These are phyloP conservation scores for Xylariaceae sp. DNA, from an alignment of 2,329 filamentous ascomycete species.

Conservation along the genomic window DNA sequence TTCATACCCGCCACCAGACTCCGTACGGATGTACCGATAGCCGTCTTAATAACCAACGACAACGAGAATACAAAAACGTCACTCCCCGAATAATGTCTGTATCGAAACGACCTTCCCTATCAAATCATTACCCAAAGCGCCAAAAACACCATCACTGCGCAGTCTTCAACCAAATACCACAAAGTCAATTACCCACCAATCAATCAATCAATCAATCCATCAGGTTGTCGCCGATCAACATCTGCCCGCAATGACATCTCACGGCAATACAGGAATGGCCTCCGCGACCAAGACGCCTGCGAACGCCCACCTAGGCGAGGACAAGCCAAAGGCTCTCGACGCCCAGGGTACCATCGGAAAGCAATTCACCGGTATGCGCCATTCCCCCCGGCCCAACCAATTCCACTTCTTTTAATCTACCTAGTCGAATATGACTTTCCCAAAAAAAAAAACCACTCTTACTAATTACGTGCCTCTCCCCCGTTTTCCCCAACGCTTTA, in stretches of 20 bases:
- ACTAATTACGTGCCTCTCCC: too few relatives aligned
- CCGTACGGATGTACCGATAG: neutral
- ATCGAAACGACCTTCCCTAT: neutral
- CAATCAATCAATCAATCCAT: too few relatives aligned
- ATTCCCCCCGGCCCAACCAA: too few relatives aligned
- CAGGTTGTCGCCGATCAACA: neutral
- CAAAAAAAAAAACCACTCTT: too few relatives aligned
- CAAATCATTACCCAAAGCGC: too few relatives aligned
- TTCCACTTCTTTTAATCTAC: too few relatives aligned
- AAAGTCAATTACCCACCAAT: too few relatives aligned
- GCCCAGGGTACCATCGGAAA: conserved; percentile 47
- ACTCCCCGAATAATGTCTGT: neutral
- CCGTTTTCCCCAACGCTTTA: conserved; percentile 13
- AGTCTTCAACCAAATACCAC: too few relatives aligned
- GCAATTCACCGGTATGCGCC: conserved; percentile 45
- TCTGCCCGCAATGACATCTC: conserved; percentile 25
- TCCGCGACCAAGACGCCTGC: conserved; percentile 29
- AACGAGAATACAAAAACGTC: neutral
- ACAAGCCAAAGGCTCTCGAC: conserved; percentile 41
- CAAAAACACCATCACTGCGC: too few relatives aligned
- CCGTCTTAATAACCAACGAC: neutral
- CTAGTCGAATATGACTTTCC: too few relatives aligned
- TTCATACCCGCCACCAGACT: neutral
- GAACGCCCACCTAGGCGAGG: conserved; percentile 28
- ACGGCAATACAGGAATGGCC: conserved; percentile 29